These are phyloP conservation scores for Agrocybe praecox DNA, from an alignment of 768 basidiomycete species.

Conservation along the genomic window DNA sequence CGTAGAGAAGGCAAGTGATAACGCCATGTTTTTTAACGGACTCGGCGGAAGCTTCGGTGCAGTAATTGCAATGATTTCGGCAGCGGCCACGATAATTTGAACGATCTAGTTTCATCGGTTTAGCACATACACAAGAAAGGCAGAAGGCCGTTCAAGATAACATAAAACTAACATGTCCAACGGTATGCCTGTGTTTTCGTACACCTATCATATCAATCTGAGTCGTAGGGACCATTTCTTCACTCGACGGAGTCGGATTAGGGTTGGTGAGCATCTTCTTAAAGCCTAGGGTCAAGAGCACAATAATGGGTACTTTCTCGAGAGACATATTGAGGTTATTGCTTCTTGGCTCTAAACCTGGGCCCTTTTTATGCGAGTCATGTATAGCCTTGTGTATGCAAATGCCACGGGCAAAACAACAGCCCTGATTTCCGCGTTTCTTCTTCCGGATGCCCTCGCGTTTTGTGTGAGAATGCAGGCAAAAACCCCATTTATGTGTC, in stretches of 20 bases:
- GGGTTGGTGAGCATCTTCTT: conserved; percentile 13
- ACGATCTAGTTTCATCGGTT: not conserved
- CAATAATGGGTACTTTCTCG: conserved; percentile 13
- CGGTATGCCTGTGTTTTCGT: not conserved
- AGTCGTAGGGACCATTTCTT: conserved; percentile 8
- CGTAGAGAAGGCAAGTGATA: not conserved
- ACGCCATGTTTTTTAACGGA: not conserved
- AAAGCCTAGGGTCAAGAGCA: conserved; percentile 9
- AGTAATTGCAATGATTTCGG: not conserved
- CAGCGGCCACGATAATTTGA: not conserved
- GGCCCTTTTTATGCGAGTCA: too few relatives aligned
- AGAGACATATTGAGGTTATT: conserved; percentile 8
- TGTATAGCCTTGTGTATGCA: too few relatives aligned
- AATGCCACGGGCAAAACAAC: too few relatives aligned
- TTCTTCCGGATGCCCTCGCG: too few relatives aligned
- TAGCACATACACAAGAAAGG: not conserved
- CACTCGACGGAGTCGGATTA: conserved; percentile 11
- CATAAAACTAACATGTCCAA: conserved; percentile 3
- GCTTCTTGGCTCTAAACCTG: not conserved
- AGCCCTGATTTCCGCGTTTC: too few relatives aligned
- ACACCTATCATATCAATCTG: not conserved
- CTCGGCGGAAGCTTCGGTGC: not conserved
- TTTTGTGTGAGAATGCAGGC: too few relatives aligned
- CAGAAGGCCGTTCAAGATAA: too few relatives aligned
- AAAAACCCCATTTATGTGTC: too few relatives aligned